These are phyloP conservation scores for Torrubiella hemipterigena DNA, from an alignment of 2,329 filamentous ascomycete genomes.

Conservation along the genomic window DNA sequence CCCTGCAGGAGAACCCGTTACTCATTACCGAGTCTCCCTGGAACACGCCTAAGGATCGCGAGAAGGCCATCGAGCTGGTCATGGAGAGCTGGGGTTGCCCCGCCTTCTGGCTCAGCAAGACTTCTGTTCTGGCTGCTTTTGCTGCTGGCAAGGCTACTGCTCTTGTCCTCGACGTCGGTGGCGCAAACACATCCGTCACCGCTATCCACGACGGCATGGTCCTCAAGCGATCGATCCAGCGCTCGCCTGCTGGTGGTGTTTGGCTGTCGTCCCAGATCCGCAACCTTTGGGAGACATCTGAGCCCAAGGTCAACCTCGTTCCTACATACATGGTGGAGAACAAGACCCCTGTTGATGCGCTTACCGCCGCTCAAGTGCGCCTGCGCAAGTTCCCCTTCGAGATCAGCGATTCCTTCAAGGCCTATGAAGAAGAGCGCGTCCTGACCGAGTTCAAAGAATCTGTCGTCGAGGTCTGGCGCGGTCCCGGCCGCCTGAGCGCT, in stretches of 20 bases:
- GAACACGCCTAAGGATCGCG: conserved; percentile 77
- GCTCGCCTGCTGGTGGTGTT: conserved; percentile 74
- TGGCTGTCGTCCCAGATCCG: conserved; percentile 87
- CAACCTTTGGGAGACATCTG: conserved; percentile 57
- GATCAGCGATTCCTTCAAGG: conserved; percentile 59
- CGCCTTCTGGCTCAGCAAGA: conserved; percentile 86
- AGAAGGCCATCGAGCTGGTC: conserved; percentile 89
- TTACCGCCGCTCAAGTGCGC: conserved; percentile 63
- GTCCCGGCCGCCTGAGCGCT: conserved; percentile 54
- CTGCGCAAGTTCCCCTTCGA: conserved; percentile 57
- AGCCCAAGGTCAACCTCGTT: conserved; percentile 60
- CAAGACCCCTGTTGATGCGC: conserved; percentile 81
- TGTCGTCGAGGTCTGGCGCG: conserved; percentile 86
- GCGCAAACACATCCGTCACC: conserved; percentile 76
- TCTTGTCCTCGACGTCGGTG: conserved; percentile 84
- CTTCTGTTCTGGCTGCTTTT: conserved; percentile 81
- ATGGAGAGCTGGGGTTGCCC: conserved; percentile 97
- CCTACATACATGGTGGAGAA: conserved; percentile 82
- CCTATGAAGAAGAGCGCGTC: conserved; percentile 82
- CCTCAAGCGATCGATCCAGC: conserved; percentile 77
- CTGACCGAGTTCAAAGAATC: conserved; percentile 96
- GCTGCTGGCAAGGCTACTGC: conserved; percentile 88
- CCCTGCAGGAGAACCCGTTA: conserved; percentile 78
- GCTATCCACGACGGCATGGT: conserved; percentile 93
- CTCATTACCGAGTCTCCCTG: conserved; percentile 90